These are phyloP conservation scores for Globisporangium nunn DNA, from an alignment of 352 stramenopile genomes.

Conservation along the genomic window DNA sequence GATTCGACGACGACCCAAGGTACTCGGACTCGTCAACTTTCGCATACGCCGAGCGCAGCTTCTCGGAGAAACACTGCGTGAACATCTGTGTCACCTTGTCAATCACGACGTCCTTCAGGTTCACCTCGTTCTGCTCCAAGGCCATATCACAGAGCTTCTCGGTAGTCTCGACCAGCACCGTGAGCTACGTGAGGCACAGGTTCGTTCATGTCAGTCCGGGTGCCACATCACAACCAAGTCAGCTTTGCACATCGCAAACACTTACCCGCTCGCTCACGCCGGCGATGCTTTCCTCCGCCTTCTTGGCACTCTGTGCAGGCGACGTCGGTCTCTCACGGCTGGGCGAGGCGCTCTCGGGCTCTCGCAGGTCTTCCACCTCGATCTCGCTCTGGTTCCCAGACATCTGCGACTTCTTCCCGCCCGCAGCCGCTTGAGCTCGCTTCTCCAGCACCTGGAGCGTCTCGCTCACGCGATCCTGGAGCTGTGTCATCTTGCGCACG, in stretches of 20 bases:
- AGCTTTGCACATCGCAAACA: not conserved
- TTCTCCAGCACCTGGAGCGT: constrained; percentile 64
- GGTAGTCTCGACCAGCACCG: constrained; percentile 44
- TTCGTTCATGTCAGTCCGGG: not conserved
- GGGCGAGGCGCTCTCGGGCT: constrained; percentile 29
- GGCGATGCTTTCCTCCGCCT: constrained; percentile 64
- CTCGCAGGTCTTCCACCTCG: constrained; percentile 43
- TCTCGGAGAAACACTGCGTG: constrained; percentile 74
- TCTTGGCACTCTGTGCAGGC: constrained; percentile 36
- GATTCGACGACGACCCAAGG: constrained; percentile 17
- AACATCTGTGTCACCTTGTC: constrained; percentile 59
- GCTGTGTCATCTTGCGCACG: constrained; percentile 46
- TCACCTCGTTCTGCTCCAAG: constrained; percentile 68
- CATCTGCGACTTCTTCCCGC: constrained; percentile 16
- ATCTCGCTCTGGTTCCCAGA: constrained; percentile 20
- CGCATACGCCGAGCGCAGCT: constrained; percentile 42
- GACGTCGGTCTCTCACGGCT: constrained; percentile 24
- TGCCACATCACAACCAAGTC: constrained; percentile 3
- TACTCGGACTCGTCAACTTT: constrained; percentile 53
- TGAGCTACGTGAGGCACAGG: constrained; percentile 26
- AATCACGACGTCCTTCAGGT: constrained; percentile 64
- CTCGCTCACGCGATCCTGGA: constrained; percentile 66
- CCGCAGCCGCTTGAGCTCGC: constrained; percentile 20
- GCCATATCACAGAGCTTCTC: constrained; percentile 70
- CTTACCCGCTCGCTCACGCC: constrained; percentile 57